These are phyloP conservation scores for Xylaria bambusicola DNA, from an alignment of 495 filamentous ascomycete genomes.

Conservation along the genomic window DNA sequence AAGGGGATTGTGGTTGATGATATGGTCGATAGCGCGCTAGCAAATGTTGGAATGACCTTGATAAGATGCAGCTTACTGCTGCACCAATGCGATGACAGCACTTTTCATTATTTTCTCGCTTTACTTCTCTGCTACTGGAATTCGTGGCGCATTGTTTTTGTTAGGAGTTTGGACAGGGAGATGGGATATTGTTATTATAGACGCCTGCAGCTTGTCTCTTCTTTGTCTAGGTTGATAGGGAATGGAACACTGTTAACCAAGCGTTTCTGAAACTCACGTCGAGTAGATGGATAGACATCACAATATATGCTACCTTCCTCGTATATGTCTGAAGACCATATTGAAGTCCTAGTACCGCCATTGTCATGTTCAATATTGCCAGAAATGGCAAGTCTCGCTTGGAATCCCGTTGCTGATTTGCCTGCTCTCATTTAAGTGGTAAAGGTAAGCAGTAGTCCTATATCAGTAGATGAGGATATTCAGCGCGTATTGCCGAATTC, in stretches of 20 bases:
- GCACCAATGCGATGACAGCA: not conserved
- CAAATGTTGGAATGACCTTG: not conserved
- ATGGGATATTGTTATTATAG: not conserved
- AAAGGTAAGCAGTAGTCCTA: too few species aligned
- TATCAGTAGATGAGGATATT: too few species aligned
- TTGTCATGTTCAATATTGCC: not conserved
- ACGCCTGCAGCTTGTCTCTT: not conserved
- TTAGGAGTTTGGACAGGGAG: not conserved
- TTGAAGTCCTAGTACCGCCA: too few species aligned
- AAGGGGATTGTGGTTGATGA: not conserved
- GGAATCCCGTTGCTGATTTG: constrained; percentile 1
- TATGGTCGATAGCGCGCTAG: not conserved
- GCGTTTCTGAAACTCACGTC: too few species aligned
- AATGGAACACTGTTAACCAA: not conserved
- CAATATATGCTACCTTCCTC: too few species aligned
- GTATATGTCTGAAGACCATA: too few species aligned
- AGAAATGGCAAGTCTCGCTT: not conserved
- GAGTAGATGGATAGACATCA: too few species aligned
- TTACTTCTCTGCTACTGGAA: not conserved
- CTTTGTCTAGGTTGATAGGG: not conserved
- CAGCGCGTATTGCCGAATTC: not conserved
- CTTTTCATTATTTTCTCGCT: not conserved
- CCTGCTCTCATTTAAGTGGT: too few species aligned
- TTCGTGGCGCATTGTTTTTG: not conserved
- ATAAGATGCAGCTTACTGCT: not conserved